A percentile compares a stretch with the other conserved stretches of the same genome.
Evolutionary conservation across 2,329 filamentous ascomycete species (phyloP).

Genomic region (Aspergillus tamarii): DNA sequence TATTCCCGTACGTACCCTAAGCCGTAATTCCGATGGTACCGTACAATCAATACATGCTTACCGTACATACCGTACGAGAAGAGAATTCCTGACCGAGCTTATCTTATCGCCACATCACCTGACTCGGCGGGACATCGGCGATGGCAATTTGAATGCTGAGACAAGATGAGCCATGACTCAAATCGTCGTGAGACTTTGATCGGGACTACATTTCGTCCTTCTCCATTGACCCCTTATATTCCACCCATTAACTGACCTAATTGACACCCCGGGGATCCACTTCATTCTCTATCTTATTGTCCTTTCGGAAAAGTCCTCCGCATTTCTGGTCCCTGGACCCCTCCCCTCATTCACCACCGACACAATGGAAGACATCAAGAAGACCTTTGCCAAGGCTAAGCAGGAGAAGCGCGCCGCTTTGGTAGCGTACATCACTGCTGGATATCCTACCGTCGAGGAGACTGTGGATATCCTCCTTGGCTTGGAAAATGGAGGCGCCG

Average conservation of each 20-base stretch:
- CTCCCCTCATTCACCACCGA: conserved; percentile 15
- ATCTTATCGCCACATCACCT: conserved; percentile 29
- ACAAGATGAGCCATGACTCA: background rate
- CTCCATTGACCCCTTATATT: background rate
- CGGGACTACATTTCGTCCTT: conserved; percentile 7
- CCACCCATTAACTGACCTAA: background rate
- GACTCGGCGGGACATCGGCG: conserved; percentile 13
- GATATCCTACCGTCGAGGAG: conserved; percentile 80
- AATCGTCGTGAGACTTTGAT: background rate
- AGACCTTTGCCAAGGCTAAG: conserved; percentile 61
- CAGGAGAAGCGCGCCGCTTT: conserved; percentile 71
- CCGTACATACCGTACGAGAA: background rate
- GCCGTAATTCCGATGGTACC: background rate
- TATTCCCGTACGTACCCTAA: background rate
- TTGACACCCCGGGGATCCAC: background rate
- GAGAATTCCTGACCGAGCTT: conserved; percentile 10
- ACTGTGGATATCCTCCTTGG: conserved; percentile 83
- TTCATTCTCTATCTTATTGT: background rate
- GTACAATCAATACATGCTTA: background rate
- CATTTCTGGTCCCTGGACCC: conserved; percentile 11
- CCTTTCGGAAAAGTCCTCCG: background rate
- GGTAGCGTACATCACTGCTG: conserved; percentile 95
- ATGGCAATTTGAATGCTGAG: conserved; percentile 2
- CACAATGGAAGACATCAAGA: conserved; percentile 58
- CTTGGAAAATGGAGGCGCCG: conserved; percentile 90